Evolutionary conservation across 306 rosid species (phyloP).

Genomic region (Pterocarpus macrocarpus): DNA sequence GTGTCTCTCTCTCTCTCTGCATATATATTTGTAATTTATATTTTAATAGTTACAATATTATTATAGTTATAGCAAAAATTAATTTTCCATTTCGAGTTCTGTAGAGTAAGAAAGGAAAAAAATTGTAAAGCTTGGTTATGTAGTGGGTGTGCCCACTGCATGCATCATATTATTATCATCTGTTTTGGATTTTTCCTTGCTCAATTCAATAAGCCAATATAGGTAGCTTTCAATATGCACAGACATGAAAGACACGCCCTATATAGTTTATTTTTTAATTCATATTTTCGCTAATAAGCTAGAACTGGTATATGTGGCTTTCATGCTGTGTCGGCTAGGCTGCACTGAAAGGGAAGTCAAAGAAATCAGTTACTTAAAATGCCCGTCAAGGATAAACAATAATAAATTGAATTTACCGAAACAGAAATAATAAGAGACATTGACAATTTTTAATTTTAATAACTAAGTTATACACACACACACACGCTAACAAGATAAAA

Average conservation of each 20-base stretch:
- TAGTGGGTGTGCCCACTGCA: not conserved
- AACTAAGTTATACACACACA: too few species aligned
- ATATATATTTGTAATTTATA: not conserved
- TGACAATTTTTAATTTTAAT: not conserved
- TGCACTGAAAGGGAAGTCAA: constrained; percentile 19
- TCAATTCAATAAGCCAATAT: constrained; percentile 33
- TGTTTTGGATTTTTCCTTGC: constrained; percentile 42
- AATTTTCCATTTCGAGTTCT: not conserved
- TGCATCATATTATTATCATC: not conserved
- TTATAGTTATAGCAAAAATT: not conserved
- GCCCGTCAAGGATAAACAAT: constrained; percentile 5
- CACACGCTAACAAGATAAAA: too few species aligned
- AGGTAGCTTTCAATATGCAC: constrained; percentile 42
- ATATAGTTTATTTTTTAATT: not conserved
- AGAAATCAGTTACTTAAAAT: constrained; percentile 17
- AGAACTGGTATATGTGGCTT: constrained; percentile 42
- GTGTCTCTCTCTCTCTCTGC: not conserved
- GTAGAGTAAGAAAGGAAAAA: not conserved
- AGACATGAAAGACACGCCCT: constrained; percentile 10
- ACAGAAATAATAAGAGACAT: not conserved
- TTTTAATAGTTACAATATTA: not conserved
- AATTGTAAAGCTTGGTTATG: not conserved
- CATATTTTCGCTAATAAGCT: not conserved
- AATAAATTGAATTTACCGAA: not conserved
- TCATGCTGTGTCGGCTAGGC: constrained; percentile 35